These are phyloP conservation scores for Perkinsus marinus DNA, from an alignment of 169 alveolate genomes.

Conservation along the genomic window DNA sequence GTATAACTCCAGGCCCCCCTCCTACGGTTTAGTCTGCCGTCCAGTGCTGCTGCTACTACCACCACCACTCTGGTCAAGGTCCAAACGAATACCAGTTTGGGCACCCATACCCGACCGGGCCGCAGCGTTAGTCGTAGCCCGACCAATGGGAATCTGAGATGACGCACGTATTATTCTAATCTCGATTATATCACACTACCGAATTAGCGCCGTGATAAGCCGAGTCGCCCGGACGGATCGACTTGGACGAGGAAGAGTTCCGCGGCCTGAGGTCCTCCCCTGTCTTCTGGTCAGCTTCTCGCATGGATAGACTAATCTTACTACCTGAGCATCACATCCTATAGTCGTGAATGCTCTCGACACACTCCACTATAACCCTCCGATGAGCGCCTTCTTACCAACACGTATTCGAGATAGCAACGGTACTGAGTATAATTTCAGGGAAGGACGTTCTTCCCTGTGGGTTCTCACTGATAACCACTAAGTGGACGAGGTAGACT, in stretches of 20 bases:
- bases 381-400: too few relatives aligned
- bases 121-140: background rate
- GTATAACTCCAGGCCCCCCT: too few relatives aligned
- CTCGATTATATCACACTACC: background rate
- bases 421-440: too few relatives aligned
- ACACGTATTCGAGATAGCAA: too few relatives aligned
- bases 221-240: background rate
- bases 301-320: slow-evolving; percentile 54
- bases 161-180: background rate
- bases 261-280: slow-evolving; percentile 43
- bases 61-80: background rate
- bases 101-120: background rate
- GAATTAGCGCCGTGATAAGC: background rate
- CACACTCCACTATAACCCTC: too few relatives aligned
- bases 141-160: background rate
- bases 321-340: slow-evolving; percentile 8
- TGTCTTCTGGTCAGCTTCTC: slow-evolving; percentile 53
- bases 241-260: background rate
- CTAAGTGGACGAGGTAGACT: too few relatives aligned
- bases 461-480: too few relatives aligned
- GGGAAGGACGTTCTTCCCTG: too few relatives aligned
- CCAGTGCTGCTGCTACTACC: background rate
- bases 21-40: background rate
- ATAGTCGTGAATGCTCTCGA: background rate
- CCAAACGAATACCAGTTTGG: background rate